Conservation (phyloP, 305 asterid species). For the Fraxinus ornus region DNA sequence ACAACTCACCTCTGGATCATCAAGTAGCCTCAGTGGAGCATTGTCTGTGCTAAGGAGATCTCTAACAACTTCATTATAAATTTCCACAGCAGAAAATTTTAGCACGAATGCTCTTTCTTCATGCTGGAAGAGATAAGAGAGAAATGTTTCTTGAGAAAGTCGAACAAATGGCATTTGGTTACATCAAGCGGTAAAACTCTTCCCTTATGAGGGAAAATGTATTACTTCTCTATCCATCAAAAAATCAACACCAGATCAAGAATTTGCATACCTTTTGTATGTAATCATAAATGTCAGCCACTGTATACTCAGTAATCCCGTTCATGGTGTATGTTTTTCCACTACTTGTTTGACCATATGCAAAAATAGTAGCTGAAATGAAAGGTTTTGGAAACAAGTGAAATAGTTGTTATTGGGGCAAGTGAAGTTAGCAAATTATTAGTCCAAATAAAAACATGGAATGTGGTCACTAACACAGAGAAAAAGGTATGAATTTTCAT, state of each 20-base stretch:
- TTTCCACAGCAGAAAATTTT: conserved; percentile 92
- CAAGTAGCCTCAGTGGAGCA: conserved; percentile 79
- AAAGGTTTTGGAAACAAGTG: conserved; percentile 17
- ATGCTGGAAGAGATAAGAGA: conserved; percentile 48
- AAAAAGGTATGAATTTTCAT: conserved; percentile 18
- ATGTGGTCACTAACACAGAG: conserved; percentile 3
- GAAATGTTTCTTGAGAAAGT: conserved; percentile 4
- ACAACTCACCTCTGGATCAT: conserved; percentile 90
- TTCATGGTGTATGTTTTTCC: conserved; percentile 97
- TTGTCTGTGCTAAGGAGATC: conserved; percentile 83
- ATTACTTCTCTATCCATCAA: conserved; percentile 16
- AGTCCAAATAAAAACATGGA: conserved; percentile 6
- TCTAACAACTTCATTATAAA: conserved; percentile 91
- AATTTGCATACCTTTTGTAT: conserved; percentile 57
- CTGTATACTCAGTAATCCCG: conserved; percentile 90
- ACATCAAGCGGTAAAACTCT: conserved; percentile 13
- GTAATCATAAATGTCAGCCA: conserved; percentile 80
- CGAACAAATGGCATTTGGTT: conserved; percentile 5
- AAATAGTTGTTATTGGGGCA: conserved; percentile 19
- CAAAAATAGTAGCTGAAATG: conserved; percentile 79
- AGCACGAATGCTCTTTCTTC: conserved; percentile 87
- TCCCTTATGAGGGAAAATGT: not conserved
- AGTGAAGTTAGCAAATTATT: conserved; percentile 7
- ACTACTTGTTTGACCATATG: conserved; percentile 96
- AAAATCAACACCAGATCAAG: conserved; percentile 14